A percentile compares a stretch with the other conserved stretches of the same genome.
Evolutionary conservation across 345 rosid species (phyloP).

Genomic region (Aquilaria sinensis): DNA sequence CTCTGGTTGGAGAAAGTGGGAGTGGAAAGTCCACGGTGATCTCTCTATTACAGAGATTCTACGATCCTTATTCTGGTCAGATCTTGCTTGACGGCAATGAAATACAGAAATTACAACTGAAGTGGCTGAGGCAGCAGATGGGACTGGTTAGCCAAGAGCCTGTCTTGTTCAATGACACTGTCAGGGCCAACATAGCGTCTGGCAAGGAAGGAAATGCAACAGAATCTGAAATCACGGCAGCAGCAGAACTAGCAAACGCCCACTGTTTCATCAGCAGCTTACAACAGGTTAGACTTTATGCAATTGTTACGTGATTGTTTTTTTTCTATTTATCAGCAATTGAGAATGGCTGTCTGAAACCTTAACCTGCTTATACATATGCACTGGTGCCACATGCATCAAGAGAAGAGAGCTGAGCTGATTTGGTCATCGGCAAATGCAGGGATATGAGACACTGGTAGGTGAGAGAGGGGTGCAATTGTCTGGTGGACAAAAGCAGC

Average conservation of each 20-base stretch:
- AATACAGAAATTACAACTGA: conserved; percentile 45
- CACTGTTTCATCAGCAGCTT: conserved; percentile 70
- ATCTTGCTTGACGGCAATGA: conserved; percentile 65
- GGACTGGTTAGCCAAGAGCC: conserved; percentile 84
- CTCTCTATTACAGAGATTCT: conserved; percentile 63
- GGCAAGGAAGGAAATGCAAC: conserved; percentile 67
- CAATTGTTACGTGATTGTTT: not conserved
- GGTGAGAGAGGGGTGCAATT: conserved; percentile 52
- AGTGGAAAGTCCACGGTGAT: conserved; percentile 77
- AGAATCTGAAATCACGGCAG: conserved; percentile 62
- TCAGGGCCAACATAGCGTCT: conserved; percentile 68
- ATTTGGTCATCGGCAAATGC: not conserved
- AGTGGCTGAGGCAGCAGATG: conserved; percentile 77
- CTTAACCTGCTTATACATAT: too few species aligned
- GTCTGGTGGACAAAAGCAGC: conserved; percentile 53
- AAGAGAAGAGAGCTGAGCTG: too few species aligned
- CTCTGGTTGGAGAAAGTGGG: conserved; percentile 85
- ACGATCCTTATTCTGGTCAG: conserved; percentile 68
- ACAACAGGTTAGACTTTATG: conserved; percentile 42
- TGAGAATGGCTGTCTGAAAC: not conserved
- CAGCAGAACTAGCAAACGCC: conserved; percentile 70
- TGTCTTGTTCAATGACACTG: conserved; percentile 57
- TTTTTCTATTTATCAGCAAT: not conserved
- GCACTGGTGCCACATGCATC: too few species aligned
- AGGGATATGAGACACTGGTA: conserved; percentile 47